These are phyloP conservation scores for Pleurotus tuber-regium DNA, from an alignment of 768 basidiomycete genomes.

Conservation along the genomic window DNA sequence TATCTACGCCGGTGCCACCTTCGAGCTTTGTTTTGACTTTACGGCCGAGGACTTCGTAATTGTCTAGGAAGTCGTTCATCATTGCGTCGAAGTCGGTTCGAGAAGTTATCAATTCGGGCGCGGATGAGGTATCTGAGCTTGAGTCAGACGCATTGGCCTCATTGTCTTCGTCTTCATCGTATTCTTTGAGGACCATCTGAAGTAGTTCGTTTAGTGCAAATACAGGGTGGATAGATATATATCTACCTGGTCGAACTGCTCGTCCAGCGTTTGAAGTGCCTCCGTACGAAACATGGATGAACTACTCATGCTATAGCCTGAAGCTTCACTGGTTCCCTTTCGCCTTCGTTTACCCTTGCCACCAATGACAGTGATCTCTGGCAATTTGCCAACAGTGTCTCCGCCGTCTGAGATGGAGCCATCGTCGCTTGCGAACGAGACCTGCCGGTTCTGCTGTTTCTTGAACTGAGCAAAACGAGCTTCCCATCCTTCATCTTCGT, in stretches of 20 bases:
- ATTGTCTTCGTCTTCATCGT: constrained; percentile 54
- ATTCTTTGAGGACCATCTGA: constrained; percentile 78
- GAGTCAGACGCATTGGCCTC: constrained; percentile 19
- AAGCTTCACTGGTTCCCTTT: constrained; percentile 79
- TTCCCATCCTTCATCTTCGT: constrained; percentile 58
- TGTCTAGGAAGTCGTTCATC: constrained; percentile 91
- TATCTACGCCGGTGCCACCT: constrained; percentile 71
- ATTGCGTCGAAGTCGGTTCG: constrained; percentile 88
- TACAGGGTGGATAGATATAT: not conserved
- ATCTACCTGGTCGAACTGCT: constrained; percentile 88
- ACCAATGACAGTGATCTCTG: constrained; percentile 72
- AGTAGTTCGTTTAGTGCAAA: constrained; percentile 2
- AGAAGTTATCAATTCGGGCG: constrained; percentile 74
- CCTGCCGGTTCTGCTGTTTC: constrained; percentile 34
- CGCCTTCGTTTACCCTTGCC: constrained; percentile 69
- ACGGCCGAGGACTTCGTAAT: constrained; percentile 88
- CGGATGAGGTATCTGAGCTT: constrained; percentile 37
- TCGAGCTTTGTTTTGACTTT: constrained; percentile 77
- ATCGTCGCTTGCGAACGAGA: constrained; percentile 42
- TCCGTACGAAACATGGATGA: constrained; percentile 95
- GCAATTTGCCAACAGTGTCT: constrained; percentile 80
- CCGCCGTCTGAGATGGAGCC: constrained; percentile 63
- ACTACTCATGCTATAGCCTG: constrained; percentile 96
- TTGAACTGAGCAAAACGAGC: constrained; percentile 82
- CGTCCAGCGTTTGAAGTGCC: constrained; percentile 83